Evolutionary conservation across 305 asterid species (phyloP).

Genomic region (Fraxinus nigra): DNA sequence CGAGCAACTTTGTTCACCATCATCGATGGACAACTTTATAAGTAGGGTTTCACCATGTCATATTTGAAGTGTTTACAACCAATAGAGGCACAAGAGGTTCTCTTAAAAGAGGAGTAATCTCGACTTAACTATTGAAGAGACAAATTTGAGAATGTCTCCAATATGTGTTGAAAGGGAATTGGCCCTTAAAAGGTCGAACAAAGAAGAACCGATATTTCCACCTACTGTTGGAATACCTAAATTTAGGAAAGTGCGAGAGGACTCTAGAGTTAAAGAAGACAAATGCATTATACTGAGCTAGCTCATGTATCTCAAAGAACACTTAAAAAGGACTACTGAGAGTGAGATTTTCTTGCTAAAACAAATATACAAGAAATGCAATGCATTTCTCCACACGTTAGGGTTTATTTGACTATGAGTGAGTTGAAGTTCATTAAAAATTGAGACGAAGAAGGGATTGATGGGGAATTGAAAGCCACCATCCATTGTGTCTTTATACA

Average conservation of each 20-base stretch:
- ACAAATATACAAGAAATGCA: neutral
- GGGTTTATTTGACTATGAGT: neutral
- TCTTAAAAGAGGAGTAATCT: neutral
- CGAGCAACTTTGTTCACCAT: too few species aligned
- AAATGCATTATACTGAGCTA: neutral
- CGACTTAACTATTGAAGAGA: neutral
- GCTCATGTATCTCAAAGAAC: neutral
- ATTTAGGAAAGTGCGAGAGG: neutral
- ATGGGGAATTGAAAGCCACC: too few species aligned
- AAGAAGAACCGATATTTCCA: neutral
- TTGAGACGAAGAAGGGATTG: too few species aligned
- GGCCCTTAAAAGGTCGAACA: neutral
- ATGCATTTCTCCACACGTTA: neutral
- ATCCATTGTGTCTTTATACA: too few species aligned
- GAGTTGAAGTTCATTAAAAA: neutral
- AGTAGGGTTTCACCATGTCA: neutral
- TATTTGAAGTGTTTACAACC: neutral
- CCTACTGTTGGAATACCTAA: neutral
- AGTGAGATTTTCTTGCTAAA: neutral
- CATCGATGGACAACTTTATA: too few species aligned
- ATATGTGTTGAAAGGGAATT: neutral
- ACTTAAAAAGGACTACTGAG: neutral
- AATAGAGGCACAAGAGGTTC: neutral
- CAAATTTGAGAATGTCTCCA: neutral
- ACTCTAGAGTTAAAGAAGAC: neutral